Conservation (phyloP, 1,284 basidiomycete genomes). For the Cutaneotrichosporon sp. region DNA sequence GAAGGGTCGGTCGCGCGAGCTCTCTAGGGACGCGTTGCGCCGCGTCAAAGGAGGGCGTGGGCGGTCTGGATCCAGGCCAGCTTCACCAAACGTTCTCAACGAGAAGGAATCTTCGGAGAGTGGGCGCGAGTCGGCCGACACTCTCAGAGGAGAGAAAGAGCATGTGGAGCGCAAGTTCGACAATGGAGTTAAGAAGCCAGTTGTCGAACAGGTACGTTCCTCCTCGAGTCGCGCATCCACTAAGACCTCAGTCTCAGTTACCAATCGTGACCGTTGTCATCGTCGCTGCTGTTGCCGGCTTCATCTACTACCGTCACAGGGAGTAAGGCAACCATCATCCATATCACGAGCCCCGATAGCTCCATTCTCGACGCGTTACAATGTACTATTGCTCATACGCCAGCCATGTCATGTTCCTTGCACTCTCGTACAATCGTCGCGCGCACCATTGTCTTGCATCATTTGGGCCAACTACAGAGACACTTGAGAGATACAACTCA, state of each 20-base stretch:
- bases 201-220: neutral
- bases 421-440: neutral
- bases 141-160: slow-evolving; percentile 36
- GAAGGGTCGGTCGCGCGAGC: slow-evolving; percentile 13
- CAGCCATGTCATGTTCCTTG: slow-evolving; percentile 5
- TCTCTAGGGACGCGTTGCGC: slow-evolving; percentile 16
- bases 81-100: slow-evolving; percentile 2
- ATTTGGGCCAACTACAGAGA: neutral
- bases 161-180: slow-evolving; percentile 18
- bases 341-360: neutral
- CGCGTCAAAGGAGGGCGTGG: slow-evolving; percentile 12
- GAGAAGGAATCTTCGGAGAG: slow-evolving; percentile 41
- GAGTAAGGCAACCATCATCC: slow-evolving; percentile 17
- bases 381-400: slow-evolving; percentile 8
- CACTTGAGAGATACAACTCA: neutral
- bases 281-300: slow-evolving; percentile 44
- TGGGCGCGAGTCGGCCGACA: slow-evolving; percentile 45
- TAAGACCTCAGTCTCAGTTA: slow-evolving; percentile 18
- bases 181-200: slow-evolving; percentile 2
- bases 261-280: slow-evolving; percentile 42
- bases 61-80: neutral
- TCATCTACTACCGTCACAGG: slow-evolving; percentile 40
- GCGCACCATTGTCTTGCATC: neutral
- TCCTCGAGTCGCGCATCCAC: neutral
- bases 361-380: slow-evolving; percentile 1